phyloP scores from a whole-genome alignment of 345 rosid genomes.

The Alliaria petiolata region DNA sequence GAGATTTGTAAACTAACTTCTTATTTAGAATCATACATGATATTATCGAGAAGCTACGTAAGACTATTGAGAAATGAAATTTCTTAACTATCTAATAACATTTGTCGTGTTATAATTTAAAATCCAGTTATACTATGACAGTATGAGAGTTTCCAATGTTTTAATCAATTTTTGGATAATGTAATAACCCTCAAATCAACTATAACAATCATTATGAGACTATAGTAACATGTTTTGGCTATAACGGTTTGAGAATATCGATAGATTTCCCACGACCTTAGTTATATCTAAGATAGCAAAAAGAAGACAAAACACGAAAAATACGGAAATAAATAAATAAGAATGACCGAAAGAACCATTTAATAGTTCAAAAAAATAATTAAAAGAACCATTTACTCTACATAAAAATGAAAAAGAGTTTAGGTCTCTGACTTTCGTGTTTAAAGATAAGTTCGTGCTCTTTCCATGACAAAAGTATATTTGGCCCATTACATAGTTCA shows the following conservation, averaged over 20 bases:
- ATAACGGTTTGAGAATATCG: not conserved
- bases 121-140: not conserved
- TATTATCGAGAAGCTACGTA: not conserved
- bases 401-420: conserved; percentile 11
- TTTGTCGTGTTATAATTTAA: not conserved
- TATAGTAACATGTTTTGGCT: not conserved
- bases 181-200: not conserved
- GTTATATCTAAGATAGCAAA: too few species aligned
- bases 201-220: not conserved
- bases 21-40: too few species aligned
- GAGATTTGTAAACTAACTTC: too few species aligned
- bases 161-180: not conserved
- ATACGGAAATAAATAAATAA: not conserved
- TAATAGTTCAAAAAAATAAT: too few species aligned
- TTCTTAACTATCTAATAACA: too few species aligned
- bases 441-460: conserved; percentile 19
- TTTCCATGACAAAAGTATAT: conserved; percentile 16
- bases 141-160: not conserved
- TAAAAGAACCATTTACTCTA: not conserved
- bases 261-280: too few species aligned
- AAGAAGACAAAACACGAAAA: too few species aligned
- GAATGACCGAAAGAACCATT: conserved; percentile 4
- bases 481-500: conserved; percentile 22
- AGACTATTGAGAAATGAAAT: too few species aligned
- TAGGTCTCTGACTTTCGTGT: not conserved